Conservation (phyloP, 805 yeast species). For the Candida jianshihensis region DNA sequence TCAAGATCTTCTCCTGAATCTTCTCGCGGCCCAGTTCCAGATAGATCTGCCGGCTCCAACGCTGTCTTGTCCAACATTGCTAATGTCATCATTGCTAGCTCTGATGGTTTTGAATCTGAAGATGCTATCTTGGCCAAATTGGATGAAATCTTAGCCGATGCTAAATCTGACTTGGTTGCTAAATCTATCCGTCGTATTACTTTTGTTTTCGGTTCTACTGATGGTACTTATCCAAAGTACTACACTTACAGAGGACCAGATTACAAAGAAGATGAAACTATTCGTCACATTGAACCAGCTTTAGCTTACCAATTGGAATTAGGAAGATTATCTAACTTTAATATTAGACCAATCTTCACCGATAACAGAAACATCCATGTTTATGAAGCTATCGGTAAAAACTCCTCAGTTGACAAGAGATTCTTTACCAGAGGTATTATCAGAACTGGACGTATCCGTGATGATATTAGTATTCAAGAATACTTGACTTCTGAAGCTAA, state of each 20-base stretch:
- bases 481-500: conserved; percentile 95
- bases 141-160: conserved; percentile 56
- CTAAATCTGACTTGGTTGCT: conserved; percentile 59
- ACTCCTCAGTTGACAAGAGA: conserved; percentile 87
- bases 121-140: conserved; percentile 59
- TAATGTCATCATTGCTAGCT: conserved; percentile 66
- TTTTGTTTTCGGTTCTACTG: conserved; percentile 75
- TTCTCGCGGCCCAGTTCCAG: conserved; percentile 40
- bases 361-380: conserved; percentile 97
- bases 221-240: conserved; percentile 90
- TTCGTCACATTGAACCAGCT: conserved; percentile 98
- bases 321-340: conserved; percentile 89
- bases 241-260: conserved; percentile 90
- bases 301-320: conserved; percentile 95
- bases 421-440: conserved; percentile 96
- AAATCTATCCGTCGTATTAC: conserved; percentile 88
- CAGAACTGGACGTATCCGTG: conserved; percentile 91
- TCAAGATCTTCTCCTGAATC: conserved; percentile 31
- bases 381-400: conserved; percentile 93
- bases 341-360: conserved; percentile 89
- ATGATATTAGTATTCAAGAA: conserved; percentile 87
- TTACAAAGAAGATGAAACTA: conserved; percentile 81
- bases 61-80: conserved; percentile 66
- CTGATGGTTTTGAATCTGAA: conserved; percentile 71
- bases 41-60: conserved; percentile 30